Evolutionary conservation across 164 flowering plant species (phyloP).

Genomic region (Aristolochia fimbriata): DNA sequence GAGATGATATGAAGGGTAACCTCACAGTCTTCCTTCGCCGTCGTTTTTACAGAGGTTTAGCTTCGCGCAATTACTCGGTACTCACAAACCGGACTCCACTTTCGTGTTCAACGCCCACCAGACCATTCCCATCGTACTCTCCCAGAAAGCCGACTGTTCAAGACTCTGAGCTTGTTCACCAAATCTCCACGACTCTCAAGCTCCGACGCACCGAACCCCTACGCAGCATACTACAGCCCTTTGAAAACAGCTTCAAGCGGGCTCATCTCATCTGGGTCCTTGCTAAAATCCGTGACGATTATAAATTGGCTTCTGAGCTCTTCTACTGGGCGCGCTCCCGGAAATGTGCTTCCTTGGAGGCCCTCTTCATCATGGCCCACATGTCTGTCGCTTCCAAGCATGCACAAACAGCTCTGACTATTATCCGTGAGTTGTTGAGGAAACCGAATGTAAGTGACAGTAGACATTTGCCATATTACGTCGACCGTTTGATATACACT

Average conservation of each 20-base stretch:
- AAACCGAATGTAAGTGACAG: slow-evolving; percentile 6
- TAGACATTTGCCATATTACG: slow-evolving; percentile 9
- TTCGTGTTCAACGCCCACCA: neutral
- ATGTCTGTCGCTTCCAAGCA: slow-evolving; percentile 16
- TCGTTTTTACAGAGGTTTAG: too few relatives aligned
- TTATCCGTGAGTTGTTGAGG: slow-evolving; percentile 12
- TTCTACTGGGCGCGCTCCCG: slow-evolving; percentile 20
- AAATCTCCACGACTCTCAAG: slow-evolving; percentile 20
- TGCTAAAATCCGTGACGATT: slow-evolving; percentile 15
- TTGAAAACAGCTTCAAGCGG: slow-evolving; percentile 17
- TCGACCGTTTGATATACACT: slow-evolving; percentile 23
- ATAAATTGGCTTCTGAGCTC: slow-evolving; percentile 13
- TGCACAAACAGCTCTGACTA: slow-evolving; percentile 10
- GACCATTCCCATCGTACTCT: slow-evolving; percentile 28
- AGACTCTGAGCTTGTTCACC: slow-evolving; percentile 21
- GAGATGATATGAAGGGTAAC: too few relatives aligned
- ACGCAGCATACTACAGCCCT: slow-evolving; percentile 16
- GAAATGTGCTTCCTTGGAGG: slow-evolving; percentile 14
- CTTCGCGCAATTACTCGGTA: too few relatives aligned
- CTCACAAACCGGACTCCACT: too few relatives aligned
- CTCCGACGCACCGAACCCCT: slow-evolving; percentile 24
- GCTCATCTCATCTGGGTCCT: slow-evolving; percentile 23
- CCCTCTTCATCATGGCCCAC: slow-evolving; percentile 17
- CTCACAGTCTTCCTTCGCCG: too few relatives aligned
- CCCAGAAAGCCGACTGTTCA: slow-evolving; percentile 21